Percentiles rank a stretch among this genome's conserved stretches.
Conservation (phyloP, 1,284 basidiomycete genomes). For the Abortiporus biennis region DNA sequence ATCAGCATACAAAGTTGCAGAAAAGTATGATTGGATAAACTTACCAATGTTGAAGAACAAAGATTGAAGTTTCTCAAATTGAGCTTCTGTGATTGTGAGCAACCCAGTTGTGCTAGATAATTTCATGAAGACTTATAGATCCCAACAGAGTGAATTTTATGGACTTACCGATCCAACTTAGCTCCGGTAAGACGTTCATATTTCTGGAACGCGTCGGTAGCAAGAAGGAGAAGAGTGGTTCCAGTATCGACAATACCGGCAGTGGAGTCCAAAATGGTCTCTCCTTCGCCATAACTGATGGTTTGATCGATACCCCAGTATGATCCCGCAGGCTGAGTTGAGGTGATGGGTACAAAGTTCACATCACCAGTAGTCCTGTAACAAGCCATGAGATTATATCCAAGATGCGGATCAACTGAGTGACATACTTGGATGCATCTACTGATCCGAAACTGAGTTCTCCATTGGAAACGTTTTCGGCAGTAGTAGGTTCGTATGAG, state of each 20-base stretch:
- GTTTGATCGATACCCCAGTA: constrained; percentile 55
- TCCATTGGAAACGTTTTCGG: constrained; percentile 27
- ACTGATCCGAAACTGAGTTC: constrained; percentile 45
- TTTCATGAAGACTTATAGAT: not conserved
- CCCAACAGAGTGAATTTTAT: not conserved
- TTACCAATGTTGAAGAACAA: constrained; percentile 50
- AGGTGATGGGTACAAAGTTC: constrained; percentile 46
- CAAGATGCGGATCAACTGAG: constrained; percentile 1
- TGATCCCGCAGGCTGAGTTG: constrained; percentile 34
- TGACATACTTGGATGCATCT: constrained; percentile 32
- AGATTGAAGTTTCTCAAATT: constrained; percentile 46
- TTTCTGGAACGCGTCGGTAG: constrained; percentile 40
- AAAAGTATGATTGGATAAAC: constrained; percentile 4
- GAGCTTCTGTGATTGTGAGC: constrained; percentile 43
- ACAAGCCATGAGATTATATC: not conserved
- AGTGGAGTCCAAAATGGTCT: constrained; percentile 29
- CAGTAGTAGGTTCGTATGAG: constrained; percentile 41
- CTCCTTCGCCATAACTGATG: constrained; percentile 34
- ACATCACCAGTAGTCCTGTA: constrained; percentile 37
- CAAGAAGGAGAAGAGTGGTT: constrained; percentile 36
- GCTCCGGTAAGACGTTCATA: constrained; percentile 50
- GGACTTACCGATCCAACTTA: constrained; percentile 33
- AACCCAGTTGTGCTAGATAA: constrained; percentile 41
- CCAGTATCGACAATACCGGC: constrained; percentile 57
- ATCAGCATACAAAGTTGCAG: constrained; percentile 1